Base-by-base conservation (phyloP, 495 filamentous ascomycete species). In the Endocarpon pusillum region DNA sequence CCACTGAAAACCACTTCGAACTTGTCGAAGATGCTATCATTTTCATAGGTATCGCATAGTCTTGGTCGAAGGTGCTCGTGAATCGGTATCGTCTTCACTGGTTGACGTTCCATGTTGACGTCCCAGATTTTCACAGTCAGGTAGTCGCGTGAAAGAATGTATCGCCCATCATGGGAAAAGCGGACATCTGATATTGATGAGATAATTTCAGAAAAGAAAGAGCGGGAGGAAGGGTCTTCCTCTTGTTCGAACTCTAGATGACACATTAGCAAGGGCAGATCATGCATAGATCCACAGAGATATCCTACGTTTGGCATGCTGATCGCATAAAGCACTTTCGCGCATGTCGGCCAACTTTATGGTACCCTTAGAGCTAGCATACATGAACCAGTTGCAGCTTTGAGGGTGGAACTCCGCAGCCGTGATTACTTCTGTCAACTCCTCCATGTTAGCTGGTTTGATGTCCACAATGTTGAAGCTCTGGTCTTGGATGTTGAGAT, bases 381-480 rank as follows among this genome's bases (percentile, higher is more conserved):
- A 97, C 91, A 97, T 97, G 59, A 97, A 97, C 84, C 82, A 93
- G 57, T 97, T 97, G 63, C 89, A 97, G 63, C 87, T 93, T 45
- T 74, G 66, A 19, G 89, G 89, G 53, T 97, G 89, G 53, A 97
- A 97, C 51, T 97, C 89, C 28, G 89, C 91, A 21, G 89, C 89
- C 19, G 89, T 97, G 45, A 97, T 96, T 37, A 97, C 89, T 56
- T 97, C 89, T 1, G 89, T 97, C 42, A 97, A 66, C 62, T 97
- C 89, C 56, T 97, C 89, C 89, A 97, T 97, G 55, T 97, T 97
- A 8, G 89, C 89, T 1, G 89, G 89, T 54, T 97, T 97, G 58
- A 97, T 97, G 56, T 97, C 89, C 40, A 97, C 89, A 50, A 97
- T 97, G 62, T 97, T 97, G 70, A 97, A 97, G 66, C 89, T 96